Base-by-base conservation (phyloP, 495 filamentous ascomycete genomes). In the Hypoxylon perforatum region DNA sequence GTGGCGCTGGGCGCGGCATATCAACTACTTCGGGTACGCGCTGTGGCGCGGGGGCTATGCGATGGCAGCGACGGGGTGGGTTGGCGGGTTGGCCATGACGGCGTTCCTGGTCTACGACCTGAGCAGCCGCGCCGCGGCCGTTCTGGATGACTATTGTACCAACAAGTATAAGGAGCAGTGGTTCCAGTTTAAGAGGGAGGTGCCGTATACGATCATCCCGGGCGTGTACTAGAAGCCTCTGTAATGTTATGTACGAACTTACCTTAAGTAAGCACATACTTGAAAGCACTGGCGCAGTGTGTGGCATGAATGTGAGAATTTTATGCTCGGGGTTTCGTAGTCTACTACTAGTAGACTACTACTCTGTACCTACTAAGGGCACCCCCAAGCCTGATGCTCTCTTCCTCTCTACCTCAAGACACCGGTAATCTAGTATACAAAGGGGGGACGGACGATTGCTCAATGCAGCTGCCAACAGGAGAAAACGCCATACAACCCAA, bases 1-100 rank as follows among this genome's bases (percentile, higher is more conserved):
- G 25, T 88, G 82, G 77, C 61, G 69, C 2, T 65, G 81, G 64
- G 82, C 84, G 4, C 79, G 84, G n/a, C 85, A 90, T 57, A 77
- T 85, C 69, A 88, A 89, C 45, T 89, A 88, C 63, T 80, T 80
- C 21, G 85, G 75, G 11, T 88, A 85, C 65, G 81, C 83, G 1
- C 28, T 88, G 2, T 87, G 86, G 86, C 72, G 86, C 38, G 71
- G 79, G 41, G 83, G 78, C 2, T 86, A 83, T 64, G 79, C 80
- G 14, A 52, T 88, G 63, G 80, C 77, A 1, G 73, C 70, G 11
- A 79, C 79, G 1, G 86, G 86, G 0, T 81, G 79, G 80, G 46
- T 74, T 12, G 81, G 69, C 50, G 85, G 76, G 0, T 39, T 72
- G 8, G 14, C 69, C 11, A 65, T 83, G 19, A 79, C 67, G 4